Conservation (phyloP, 2,329 filamentous ascomycete species). For the Xylariaceae sp. region DNA sequence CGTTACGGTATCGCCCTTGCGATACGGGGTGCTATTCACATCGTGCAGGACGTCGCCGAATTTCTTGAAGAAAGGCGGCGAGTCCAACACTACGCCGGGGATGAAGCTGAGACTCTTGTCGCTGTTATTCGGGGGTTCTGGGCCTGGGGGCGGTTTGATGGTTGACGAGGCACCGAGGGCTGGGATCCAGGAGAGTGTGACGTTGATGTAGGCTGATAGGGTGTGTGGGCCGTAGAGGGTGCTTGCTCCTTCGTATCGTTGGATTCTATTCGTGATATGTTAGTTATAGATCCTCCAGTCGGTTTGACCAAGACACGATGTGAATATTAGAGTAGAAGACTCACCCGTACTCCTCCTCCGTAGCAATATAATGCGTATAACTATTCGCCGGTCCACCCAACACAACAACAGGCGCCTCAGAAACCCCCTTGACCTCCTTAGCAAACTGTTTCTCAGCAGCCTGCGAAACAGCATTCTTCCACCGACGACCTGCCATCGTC, state of each 20-base stretch:
- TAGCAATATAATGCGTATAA: constrained; percentile 79
- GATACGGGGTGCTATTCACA: constrained; percentile 43
- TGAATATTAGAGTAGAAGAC: too few species aligned
- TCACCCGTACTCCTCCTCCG: constrained; percentile 67
- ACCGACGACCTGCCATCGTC: constrained; percentile 86
- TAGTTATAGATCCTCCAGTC: constrained; percentile 6
- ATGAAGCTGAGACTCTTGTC: constrained; percentile 74
- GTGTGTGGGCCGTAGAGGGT: constrained; percentile 83
- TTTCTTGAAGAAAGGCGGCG: constrained; percentile 54
- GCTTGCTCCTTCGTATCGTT: constrained; percentile 86
- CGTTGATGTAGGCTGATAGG: constrained; percentile 79
- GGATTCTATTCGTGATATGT: constrained; percentile 47
- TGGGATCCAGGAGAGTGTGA: constrained; percentile 64
- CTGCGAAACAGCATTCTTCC: constrained; percentile 64
- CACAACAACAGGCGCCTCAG: constrained; percentile 61
- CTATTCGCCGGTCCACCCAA: constrained; percentile 85
- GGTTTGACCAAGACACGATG: too few species aligned
- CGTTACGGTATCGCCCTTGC: constrained; percentile 53
- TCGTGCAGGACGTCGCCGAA: constrained; percentile 65
- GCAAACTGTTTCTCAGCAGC: constrained; percentile 44
- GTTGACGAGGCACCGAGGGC: constrained; percentile 52
- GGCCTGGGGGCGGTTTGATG: constrained; percentile 41
- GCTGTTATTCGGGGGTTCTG: constrained; percentile 70
- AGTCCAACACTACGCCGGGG: constrained; percentile 69
- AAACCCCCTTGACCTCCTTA: constrained; percentile 35